Percentiles rank a stretch among this genome's conserved stretches.
phyloP scores from a whole-genome alignment of 805 yeast species.

The Lachancea nothofagi region DNA sequence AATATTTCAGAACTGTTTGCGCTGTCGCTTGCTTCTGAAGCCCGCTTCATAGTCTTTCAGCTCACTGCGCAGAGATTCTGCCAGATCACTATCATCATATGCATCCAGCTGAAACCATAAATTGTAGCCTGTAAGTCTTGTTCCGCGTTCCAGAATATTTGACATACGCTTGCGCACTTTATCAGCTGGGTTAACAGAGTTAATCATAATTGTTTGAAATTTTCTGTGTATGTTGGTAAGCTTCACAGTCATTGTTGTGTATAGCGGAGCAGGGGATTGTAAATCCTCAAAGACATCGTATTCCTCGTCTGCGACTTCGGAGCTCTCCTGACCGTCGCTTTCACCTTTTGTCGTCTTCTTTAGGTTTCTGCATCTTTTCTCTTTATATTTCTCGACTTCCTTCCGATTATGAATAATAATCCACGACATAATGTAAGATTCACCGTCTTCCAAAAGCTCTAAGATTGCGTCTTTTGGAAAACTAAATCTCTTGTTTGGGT shows the following conservation, averaged over 20 bases:
- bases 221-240: constrained; percentile 61
- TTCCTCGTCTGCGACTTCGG: constrained; percentile 7
- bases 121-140: constrained; percentile 53
- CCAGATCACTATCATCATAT: constrained; percentile 57
- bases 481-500: constrained; percentile 63
- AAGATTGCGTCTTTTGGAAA: constrained; percentile 73
- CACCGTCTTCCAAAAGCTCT: constrained; percentile 40
- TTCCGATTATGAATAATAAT: constrained; percentile 29
- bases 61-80: constrained; percentile 57
- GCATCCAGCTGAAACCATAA: constrained; percentile 86
- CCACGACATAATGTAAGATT: constrained; percentile 31
- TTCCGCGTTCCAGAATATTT: constrained; percentile 52
- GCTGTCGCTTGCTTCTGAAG: constrained; percentile 34
- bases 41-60: constrained; percentile 49
- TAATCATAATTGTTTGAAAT: constrained; percentile 55
- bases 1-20: constrained; percentile 14
- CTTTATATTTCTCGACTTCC: constrained; percentile 23
- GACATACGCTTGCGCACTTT: constrained; percentile 60
- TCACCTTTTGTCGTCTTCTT: constrained; percentile 12
- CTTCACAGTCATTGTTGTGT: constrained; percentile 61
- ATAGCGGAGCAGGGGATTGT: constrained; percentile 37
- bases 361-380: constrained; percentile 17
- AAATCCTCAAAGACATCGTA: constrained; percentile 27
- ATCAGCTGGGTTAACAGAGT: constrained; percentile 56
- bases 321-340: constrained; percentile 18